A percentile compares a stretch with the other conserved stretches of the same genome.
phyloP scores from a whole-genome alignment of 164 flowering plant species.

The Chloranthus sessilifolius region DNA sequence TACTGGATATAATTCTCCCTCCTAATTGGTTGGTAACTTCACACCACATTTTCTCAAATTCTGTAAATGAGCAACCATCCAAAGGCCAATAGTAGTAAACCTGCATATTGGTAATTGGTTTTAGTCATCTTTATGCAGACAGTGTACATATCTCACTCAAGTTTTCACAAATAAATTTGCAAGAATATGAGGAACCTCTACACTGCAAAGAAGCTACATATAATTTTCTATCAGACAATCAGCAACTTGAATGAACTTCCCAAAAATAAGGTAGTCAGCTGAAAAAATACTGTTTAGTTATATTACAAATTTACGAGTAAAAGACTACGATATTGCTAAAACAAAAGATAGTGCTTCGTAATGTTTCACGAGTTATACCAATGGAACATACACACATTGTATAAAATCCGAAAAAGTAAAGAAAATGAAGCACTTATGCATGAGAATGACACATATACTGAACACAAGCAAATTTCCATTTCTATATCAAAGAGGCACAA shows the following conservation, averaged over 20 bases:
- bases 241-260: background rate
- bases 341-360: too few species aligned
- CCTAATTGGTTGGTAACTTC: conserved; percentile 41
- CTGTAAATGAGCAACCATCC: conserved; percentile 29
- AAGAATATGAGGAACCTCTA: background rate
- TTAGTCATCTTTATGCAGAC: conserved; percentile 4
- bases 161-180: background rate
- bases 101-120: conserved; percentile 24
- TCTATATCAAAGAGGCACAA: too few species aligned
- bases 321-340: too few species aligned
- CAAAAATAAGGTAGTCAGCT: background rate
- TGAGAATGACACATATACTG: too few species aligned
- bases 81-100: conserved; percentile 74
- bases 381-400: too few species aligned
- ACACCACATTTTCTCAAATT: conserved; percentile 72
- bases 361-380: too few species aligned
- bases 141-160: background rate
- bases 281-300: too few species aligned
- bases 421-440: too few species aligned
- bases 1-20: conserved; percentile 45
- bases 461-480: too few species aligned
- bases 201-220: background rate
- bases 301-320: too few species aligned
- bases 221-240: too few species aligned
- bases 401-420: too few species aligned